A percentile compares a stretch with the other conserved stretches of the same genome.
Evolutionary conservation across 768 basidiomycete genomes (phyloP).

Genomic region (Trametes coccinea): DNA sequence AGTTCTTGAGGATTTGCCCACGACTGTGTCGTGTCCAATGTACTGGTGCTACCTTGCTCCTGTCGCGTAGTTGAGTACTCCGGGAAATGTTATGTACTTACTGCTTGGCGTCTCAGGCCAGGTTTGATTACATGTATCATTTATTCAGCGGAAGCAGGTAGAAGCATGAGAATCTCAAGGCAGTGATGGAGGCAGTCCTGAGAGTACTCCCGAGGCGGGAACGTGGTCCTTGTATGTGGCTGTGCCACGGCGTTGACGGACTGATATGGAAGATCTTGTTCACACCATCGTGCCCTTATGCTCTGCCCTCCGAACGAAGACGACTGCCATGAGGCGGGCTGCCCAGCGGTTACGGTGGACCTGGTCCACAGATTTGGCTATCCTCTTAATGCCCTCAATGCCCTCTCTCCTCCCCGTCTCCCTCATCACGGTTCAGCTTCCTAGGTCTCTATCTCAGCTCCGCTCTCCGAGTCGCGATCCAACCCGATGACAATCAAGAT

Average conservation of each 20-base stretch:
- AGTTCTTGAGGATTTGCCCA: too few species aligned
- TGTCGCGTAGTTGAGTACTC: too few species aligned
- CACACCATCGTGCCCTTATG: neutral
- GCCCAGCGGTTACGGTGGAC: neutral
- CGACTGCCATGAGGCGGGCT: conserved; percentile 5
- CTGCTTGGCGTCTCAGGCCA: too few species aligned
- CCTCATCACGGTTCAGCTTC: neutral
- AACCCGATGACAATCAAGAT: neutral
- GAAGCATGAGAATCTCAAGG: too few species aligned
- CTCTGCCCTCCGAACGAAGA: neutral
- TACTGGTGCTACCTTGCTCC: too few species aligned
- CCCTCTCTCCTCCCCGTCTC: neutral
- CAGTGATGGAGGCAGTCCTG: too few species aligned
- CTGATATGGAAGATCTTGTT: neutral
- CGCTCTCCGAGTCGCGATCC: too few species aligned
- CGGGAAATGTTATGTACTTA: too few species aligned
- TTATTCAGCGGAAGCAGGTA: too few species aligned
- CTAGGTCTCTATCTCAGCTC: neutral
- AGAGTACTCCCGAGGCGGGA: neutral
- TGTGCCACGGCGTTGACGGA: neutral
- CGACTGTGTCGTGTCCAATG: too few species aligned
- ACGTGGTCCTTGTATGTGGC: neutral
- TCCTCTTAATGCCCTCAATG: too few species aligned
- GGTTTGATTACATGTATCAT: too few species aligned
- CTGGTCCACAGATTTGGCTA: neutral